These are phyloP conservation scores for Triticum timopheevii DNA, from an alignment of 176 grass and related monocot genomes.

Conservation along the genomic window DNA sequence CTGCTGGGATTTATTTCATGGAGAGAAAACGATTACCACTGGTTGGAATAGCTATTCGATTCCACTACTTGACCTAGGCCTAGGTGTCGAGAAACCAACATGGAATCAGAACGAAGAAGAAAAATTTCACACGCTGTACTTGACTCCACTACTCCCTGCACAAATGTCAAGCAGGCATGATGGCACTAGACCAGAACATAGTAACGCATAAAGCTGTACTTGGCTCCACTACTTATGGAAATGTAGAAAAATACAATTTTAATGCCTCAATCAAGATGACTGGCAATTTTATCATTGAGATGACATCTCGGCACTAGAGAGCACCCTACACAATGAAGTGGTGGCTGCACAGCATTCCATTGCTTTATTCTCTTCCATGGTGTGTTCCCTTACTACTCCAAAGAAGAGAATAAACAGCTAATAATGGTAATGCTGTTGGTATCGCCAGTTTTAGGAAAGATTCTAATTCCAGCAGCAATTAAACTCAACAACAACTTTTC, in stretches of 20 bases:
- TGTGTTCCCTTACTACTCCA: conserved; percentile 24
- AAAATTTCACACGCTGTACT: conserved; percentile 31
- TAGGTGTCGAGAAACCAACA: conserved; percentile 40
- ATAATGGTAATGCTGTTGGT: conserved; percentile 37
- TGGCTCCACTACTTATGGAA: conserved; percentile 57
- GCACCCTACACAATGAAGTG: conserved; percentile 35
- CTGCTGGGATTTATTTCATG: background rate
- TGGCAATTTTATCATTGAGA: conserved; percentile 32
- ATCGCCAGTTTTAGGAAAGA: conserved; percentile 37
- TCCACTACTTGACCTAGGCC: conserved; percentile 26
- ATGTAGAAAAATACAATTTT: conserved; percentile 34
- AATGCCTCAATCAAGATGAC: conserved; percentile 37
- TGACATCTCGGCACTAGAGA: conserved; percentile 45
- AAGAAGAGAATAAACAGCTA: conserved; percentile 46
- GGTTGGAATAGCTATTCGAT: conserved; percentile 26
- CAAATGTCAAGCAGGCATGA: conserved; percentile 41
- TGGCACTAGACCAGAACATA: conserved; percentile 34
- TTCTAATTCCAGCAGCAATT: conserved; percentile 50
- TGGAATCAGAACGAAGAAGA: conserved; percentile 2
- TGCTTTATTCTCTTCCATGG: conserved; percentile 51
- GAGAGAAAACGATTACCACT: conserved; percentile 7
- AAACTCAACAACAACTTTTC: conserved; percentile 31
- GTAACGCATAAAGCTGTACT: conserved; percentile 38
- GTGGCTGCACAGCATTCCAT: conserved; percentile 32
- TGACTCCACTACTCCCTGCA: conserved; percentile 25